Evolutionary conservation across 2,329 filamentous ascomycete genomes (phyloP).

Genomic region (Neonectria neomacrospora): DNA sequence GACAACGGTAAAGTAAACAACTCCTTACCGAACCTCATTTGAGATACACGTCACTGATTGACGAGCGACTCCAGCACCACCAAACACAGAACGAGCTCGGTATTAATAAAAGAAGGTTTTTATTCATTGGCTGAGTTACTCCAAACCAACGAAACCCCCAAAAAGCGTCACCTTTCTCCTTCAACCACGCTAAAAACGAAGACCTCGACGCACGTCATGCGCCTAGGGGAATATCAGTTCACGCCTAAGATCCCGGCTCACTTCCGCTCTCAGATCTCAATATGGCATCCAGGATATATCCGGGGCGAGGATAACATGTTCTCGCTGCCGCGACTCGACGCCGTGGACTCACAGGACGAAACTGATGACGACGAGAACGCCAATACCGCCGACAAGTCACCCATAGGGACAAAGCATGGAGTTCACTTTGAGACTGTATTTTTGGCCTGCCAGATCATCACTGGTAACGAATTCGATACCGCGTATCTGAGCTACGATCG

Average conservation of each 20-base stretch:
- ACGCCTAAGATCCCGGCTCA: neutral
- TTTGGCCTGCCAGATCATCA: slow-evolving; percentile 1
- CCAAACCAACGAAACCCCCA: neutral
- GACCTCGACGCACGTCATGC: neutral
- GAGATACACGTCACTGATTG: no score
- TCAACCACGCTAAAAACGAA: neutral
- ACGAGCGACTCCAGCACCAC: no score
- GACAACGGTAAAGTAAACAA: neutral
- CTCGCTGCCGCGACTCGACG: slow-evolving; percentile 4
- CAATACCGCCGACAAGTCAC: neutral
- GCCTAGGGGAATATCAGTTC: slow-evolving; percentile 2
- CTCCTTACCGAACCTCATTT: neutral
- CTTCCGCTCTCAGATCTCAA: slow-evolving; percentile 1
- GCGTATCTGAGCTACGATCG: slow-evolving; percentile 8
- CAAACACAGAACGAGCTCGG: no score
- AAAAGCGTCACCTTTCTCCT: neutral
- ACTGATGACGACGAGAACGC: neutral
- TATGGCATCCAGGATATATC: slow-evolving; percentile 7
- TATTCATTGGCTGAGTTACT: neutral
- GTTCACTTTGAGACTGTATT: slow-evolving; percentile 6
- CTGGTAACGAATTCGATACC: neutral
- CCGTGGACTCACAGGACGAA: neutral
- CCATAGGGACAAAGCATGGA: neutral
- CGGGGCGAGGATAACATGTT: slow-evolving; percentile 5
- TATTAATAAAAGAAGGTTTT: neutral